phyloP scores from a whole-genome alignment of 1,139 yeast species.

The Meyerozyma elateridarum region DNA sequence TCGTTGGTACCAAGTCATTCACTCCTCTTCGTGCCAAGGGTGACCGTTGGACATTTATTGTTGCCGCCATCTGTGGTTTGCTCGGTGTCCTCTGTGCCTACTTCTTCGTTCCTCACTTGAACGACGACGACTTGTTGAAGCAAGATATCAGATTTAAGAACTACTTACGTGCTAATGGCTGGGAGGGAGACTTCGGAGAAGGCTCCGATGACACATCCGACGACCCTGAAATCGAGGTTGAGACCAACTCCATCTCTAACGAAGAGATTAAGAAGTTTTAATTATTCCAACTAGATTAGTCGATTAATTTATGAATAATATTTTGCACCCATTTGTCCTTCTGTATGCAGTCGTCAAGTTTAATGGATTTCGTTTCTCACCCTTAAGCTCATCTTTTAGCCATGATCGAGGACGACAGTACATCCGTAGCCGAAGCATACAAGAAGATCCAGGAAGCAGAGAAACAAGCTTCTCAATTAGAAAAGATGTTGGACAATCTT shows the following conservation, averaged over 20 bases:
- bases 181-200: constrained; percentile 57
- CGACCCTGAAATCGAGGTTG: constrained; percentile 3
- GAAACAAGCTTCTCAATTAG: constrained; percentile 47
- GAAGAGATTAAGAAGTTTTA: too few relatives aligned
- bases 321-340: too few relatives aligned
- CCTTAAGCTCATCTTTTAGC: too few relatives aligned
- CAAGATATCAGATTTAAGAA: constrained; percentile 62
- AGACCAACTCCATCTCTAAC: constrained; percentile 7
- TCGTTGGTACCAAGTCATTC: constrained; percentile 42
- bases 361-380: too few relatives aligned
- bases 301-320: too few relatives aligned
- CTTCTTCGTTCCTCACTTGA: constrained; percentile 62
- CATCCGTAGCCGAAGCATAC: constrained; percentile 37
- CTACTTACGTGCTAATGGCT: constrained; percentile 60
- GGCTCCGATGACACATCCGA: constrained; percentile 16
- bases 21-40: constrained; percentile 38
- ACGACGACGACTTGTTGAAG: constrained; percentile 60
- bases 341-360: too few relatives aligned
- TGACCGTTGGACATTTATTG: constrained; percentile 41
- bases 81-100: constrained; percentile 58
- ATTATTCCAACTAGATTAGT: too few relatives aligned
- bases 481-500: constrained; percentile 49
- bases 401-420: constrained; percentile 1
- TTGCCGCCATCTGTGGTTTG: constrained; percentile 69
- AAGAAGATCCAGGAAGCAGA: constrained; percentile 54